Conservation (phyloP, 768 basidiomycete genomes). For the Russula compacta region DNA sequence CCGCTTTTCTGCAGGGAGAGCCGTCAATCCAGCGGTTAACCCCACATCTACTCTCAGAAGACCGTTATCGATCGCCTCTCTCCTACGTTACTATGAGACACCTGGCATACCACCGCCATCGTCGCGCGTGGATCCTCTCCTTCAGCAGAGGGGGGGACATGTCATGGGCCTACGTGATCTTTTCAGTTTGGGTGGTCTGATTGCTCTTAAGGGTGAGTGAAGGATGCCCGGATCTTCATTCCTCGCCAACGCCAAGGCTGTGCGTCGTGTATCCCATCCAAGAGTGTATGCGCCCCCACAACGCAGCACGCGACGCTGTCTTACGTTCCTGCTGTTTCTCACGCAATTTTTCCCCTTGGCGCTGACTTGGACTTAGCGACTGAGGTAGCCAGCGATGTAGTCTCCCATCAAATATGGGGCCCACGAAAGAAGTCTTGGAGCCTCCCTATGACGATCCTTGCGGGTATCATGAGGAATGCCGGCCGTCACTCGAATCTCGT, state of each 20-base stretch:
- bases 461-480: slow-evolving; percentile 78
- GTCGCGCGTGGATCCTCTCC: slow-evolving; percentile 57
- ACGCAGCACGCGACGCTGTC: slow-evolving; percentile 6
- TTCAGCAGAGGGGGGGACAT: slow-evolving; percentile 47
- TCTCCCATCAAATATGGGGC: slow-evolving; percentile 76
- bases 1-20: slow-evolving; percentile 6
- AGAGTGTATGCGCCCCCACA: neutral
- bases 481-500: slow-evolving; percentile 74
- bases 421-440: slow-evolving; percentile 90
- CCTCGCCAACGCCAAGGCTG: neutral
- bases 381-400: slow-evolving; percentile 52
- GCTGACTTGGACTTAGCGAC: slow-evolving; percentile 35
- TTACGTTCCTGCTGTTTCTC: neutral
- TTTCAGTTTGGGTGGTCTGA: slow-evolving; percentile 60
- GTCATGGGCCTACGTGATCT: slow-evolving; percentile 59
- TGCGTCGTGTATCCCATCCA: neutral
- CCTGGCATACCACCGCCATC: slow-evolving; percentile 68
- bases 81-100: slow-evolving; percentile 42
- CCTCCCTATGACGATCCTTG: slow-evolving; percentile 84
- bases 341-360: neutral
- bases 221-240: neutral
- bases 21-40: neutral
- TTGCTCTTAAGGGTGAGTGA: slow-evolving; percentile 18
- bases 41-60: slow-evolving; percentile 1
- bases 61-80: slow-evolving; percentile 11